Evolutionary conservation across 176 grass and related monocot genomes (phyloP).

Genomic region (Rhipidocladum racemiflorum): DNA sequence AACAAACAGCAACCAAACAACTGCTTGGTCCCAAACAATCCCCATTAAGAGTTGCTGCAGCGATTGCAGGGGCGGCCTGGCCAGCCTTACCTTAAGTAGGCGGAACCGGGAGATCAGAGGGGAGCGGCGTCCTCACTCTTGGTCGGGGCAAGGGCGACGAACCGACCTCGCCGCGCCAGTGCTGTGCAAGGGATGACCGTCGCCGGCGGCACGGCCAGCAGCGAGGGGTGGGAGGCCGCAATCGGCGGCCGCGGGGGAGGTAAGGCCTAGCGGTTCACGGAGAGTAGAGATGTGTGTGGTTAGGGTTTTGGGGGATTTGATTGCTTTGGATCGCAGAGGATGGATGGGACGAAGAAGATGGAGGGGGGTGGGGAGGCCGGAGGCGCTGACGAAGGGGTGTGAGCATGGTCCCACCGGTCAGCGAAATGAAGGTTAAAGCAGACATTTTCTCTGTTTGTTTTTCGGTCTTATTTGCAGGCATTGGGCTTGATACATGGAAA

Average conservation of each 20-base stretch:
- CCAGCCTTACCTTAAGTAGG: neutral
- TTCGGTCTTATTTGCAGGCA: neutral
- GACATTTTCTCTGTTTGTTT: neutral
- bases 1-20: neutral
- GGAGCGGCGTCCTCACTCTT: neutral
- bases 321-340: neutral
- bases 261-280: neutral
- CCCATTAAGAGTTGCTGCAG: neutral
- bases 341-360: neutral
- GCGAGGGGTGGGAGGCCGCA: neutral
- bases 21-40: neutral
- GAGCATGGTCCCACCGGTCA: neutral
- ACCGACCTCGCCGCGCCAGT: neutral
- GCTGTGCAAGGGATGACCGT: neutral
- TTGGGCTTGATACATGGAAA: too few species aligned
- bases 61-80: neutral
- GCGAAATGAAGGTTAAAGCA: neutral
- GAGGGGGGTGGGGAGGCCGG: neutral
- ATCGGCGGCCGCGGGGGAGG: neutral
- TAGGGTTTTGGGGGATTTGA: conserved; percentile 9
- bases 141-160: neutral
- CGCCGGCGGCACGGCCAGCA: neutral
- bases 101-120: neutral
- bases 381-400: too few species aligned
- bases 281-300: neutral